Evolutionary conservation across 2,329 filamentous ascomycete genomes (phyloP).

Genomic region (Scytalidium lignicola): DNA sequence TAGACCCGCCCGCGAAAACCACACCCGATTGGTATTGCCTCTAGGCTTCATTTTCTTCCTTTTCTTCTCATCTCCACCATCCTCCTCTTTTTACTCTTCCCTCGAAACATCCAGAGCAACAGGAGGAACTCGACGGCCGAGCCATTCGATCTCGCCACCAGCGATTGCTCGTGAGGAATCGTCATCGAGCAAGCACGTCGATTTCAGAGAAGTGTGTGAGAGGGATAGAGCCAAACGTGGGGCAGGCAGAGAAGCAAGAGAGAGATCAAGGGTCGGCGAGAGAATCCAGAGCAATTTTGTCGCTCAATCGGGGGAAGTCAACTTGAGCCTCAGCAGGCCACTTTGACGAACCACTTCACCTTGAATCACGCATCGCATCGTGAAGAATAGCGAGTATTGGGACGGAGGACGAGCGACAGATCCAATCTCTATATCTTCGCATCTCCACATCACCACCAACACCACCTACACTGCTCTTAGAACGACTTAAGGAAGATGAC

Average conservation of each 20-base stretch:
- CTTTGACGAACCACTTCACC: no score
- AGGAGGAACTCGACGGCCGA: neutral
- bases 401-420: no score
- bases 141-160: neutral
- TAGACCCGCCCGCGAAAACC: neutral
- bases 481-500: slow-evolving; percentile 47
- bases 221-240: no score
- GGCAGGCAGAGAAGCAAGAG: no score
- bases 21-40: neutral
- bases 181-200: neutral
- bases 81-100: neutral
- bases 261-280: no score
- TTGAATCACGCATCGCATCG: no score
- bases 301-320: no score
- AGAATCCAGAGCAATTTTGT: no score
- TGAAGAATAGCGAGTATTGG: no score
- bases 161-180: neutral
- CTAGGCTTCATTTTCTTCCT: neutral
- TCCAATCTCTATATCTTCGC: no score
- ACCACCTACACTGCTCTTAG: neutral
- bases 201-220: neutral
- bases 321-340: no score
- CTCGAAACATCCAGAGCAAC: neutral
- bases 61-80: neutral
- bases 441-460: neutral